Conservation (phyloP, 495 filamentous ascomycete genomes). For the Talaromyces nanjingensis region DNA sequence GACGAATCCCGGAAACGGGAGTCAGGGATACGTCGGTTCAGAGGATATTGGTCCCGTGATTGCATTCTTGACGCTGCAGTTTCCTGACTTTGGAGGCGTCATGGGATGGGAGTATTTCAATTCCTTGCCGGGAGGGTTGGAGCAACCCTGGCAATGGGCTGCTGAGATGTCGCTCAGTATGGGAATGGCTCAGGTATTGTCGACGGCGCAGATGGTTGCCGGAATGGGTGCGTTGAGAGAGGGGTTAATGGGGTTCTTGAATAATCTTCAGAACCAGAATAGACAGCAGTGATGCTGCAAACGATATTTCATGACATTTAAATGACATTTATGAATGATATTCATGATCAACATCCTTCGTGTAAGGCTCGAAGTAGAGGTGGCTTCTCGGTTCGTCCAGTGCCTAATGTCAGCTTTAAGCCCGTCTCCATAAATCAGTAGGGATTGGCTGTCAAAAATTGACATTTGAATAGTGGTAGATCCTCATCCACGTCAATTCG, state of each 20-base stretch:
- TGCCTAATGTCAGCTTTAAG: not conserved
- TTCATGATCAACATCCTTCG: no score
- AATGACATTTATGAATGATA: not conserved
- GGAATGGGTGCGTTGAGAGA: constrained; percentile 21
- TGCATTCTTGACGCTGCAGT: constrained; percentile 39
- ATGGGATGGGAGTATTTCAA: constrained; percentile 91
- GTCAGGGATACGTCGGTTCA: constrained; percentile 46
- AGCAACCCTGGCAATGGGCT: constrained; percentile 66
- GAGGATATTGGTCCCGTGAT: constrained; percentile 40
- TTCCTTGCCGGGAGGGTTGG: constrained; percentile 47
- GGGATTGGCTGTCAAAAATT: not conserved
- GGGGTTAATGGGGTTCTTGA: constrained; percentile 24
- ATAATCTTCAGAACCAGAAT: constrained; percentile 26
- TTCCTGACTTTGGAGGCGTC: constrained; percentile 65
- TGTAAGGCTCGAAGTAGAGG: not conserved
- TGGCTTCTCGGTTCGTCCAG: not conserved
- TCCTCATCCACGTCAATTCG: not conserved
- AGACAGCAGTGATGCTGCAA: not conserved
- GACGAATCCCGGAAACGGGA: constrained; percentile 62
- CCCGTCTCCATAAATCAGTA: not conserved
- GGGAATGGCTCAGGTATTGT: constrained; percentile 36
- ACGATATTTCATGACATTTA: not conserved
- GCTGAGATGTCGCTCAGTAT: constrained; percentile 48
- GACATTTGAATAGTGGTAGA: not conserved
- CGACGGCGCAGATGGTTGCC: constrained; percentile 24